These are phyloP conservation scores for Pyrenula massariospora DNA, from an alignment of 495 filamentous ascomycete genomes.

Conservation along the genomic window DNA sequence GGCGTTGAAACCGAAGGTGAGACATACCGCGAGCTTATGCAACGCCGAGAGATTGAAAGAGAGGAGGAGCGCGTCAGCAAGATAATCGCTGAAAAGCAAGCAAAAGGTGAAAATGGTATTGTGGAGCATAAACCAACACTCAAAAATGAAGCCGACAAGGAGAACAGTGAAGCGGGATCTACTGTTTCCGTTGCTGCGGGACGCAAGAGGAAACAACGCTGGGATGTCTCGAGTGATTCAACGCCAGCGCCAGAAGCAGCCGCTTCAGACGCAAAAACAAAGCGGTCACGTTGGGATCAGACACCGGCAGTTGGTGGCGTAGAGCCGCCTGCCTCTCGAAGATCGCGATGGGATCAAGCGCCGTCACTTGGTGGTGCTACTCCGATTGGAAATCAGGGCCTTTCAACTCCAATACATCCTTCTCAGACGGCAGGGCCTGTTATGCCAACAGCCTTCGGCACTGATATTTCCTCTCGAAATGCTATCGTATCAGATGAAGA, in stretches of 20 bases:
- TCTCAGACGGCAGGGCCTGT: conserved; percentile 50
- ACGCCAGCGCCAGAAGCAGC: conserved; percentile 29
- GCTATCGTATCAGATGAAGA: conserved; percentile 84
- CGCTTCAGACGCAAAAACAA: conserved; percentile 45
- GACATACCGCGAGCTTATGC: conserved; percentile 89
- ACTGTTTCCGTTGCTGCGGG: conserved; percentile 50
- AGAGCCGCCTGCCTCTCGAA: conserved; percentile 51
- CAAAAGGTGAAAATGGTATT: conserved; percentile 45
- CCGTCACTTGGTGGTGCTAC: conserved; percentile 57
- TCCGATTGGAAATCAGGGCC: conserved; percentile 67
- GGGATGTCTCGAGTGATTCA: conserved; percentile 59
- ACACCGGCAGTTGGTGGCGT: conserved; percentile 52
- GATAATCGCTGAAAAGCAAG: conserved; percentile 66
- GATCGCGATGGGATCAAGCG: conserved; percentile 85
- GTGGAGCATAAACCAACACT: conserved; percentile 60
- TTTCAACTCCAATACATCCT: conserved; percentile 79
- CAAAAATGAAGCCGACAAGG: conserved; percentile 53
- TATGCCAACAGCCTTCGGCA: conserved; percentile 55
- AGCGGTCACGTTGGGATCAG: conserved; percentile 86
- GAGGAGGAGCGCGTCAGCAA: conserved; percentile 84
- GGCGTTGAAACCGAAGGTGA: conserved; percentile 56
- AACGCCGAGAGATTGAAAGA: conserved; percentile 75
- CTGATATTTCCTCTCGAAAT: conserved; percentile 69
- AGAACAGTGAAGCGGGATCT: conserved; percentile 58
- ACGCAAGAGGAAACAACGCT: conserved; percentile 84